Evolutionary conservation across 129 eudicot genomes (phyloP).

Genomic region (Lonicera japonica): DNA sequence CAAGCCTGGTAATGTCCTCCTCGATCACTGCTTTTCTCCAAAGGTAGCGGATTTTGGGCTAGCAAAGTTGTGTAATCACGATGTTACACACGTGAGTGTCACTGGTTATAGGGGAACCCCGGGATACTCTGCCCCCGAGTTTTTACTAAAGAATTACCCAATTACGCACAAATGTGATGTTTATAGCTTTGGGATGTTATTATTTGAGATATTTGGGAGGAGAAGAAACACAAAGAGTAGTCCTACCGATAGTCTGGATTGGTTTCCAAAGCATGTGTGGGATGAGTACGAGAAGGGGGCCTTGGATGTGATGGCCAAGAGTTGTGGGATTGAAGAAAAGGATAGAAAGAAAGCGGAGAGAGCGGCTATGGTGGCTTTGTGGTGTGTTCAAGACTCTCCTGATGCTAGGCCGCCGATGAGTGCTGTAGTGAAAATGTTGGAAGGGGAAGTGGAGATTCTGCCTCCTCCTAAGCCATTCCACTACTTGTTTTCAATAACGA

Average conservation of each 20-base stretch:
- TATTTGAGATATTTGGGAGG: conserved; percentile 33
- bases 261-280: background rate
- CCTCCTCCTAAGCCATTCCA: conserved; percentile 21
- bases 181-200: conserved; percentile 29
- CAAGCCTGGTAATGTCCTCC: conserved; percentile 28
- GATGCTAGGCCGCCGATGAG: conserved; percentile 28
- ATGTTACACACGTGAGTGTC: conserved; percentile 15
- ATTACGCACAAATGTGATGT: conserved; percentile 32
- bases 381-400: conserved; percentile 24
- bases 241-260: background rate
- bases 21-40: conserved; percentile 18
- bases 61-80: conserved; percentile 28
- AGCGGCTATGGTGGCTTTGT: conserved; percentile 22
- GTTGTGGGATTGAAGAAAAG: conserved; percentile 18
- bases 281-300: background rate
- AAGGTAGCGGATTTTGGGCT: conserved; percentile 36
- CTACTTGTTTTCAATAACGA: conserved; percentile 13
- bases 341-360: conserved; percentile 16
- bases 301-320: background rate
- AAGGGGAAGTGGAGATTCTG: conserved; percentile 20
- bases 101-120: conserved; percentile 28
- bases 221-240: background rate
- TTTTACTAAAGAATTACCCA: conserved; percentile 21
- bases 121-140: conserved; percentile 30
- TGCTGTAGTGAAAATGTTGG: conserved; percentile 26